phyloP scores from a whole-genome alignment of 2,329 filamentous ascomycete species.

The Ceratocystis huliohia region DNA sequence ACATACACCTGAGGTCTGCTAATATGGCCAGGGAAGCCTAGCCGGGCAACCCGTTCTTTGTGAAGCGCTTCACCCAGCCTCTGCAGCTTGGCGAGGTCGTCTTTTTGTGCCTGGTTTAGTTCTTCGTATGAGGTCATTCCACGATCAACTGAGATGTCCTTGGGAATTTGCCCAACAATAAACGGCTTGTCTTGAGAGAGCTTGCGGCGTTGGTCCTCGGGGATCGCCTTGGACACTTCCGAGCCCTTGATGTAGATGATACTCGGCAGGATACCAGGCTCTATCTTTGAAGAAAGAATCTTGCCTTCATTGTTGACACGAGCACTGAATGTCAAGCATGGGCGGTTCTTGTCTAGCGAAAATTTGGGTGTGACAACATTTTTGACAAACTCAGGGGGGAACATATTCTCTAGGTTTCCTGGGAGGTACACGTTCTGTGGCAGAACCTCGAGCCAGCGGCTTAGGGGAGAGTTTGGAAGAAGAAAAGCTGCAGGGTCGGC shows the following conservation, averaged over 20 bases:
- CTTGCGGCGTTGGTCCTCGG: constrained; percentile 18
- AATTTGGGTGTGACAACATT: constrained; percentile 37
- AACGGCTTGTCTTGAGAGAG: constrained; percentile 21
- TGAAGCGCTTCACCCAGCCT: constrained; percentile 37
- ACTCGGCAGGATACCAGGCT: constrained; percentile 40
- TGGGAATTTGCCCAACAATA: constrained; percentile 27
- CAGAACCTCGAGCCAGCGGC: constrained; percentile 48
- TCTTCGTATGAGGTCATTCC: constrained; percentile 34
- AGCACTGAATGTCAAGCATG: constrained; percentile 50
- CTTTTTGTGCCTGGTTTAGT: constrained; percentile 33
- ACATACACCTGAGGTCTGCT: constrained; percentile 6
- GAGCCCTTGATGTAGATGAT: constrained; percentile 46
- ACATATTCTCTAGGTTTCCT: constrained; percentile 46
- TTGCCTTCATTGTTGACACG: constrained; percentile 40
- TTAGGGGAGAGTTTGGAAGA: constrained; percentile 42
- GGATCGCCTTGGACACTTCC: constrained; percentile 35
- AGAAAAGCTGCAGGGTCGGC: constrained; percentile 68
- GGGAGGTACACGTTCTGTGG: constrained; percentile 48
- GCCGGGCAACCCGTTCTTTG: constrained; percentile 28
- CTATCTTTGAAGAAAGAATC: constrained; percentile 42
- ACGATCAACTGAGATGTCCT: constrained; percentile 27
- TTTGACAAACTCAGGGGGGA: constrained; percentile 32
- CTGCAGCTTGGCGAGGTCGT: constrained; percentile 37
- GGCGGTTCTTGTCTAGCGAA: constrained; percentile 40
- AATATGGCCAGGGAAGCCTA: background rate